Base-by-base conservation (phyloP, 495 filamentous ascomycete species). In the Tirmania nivea region DNA sequence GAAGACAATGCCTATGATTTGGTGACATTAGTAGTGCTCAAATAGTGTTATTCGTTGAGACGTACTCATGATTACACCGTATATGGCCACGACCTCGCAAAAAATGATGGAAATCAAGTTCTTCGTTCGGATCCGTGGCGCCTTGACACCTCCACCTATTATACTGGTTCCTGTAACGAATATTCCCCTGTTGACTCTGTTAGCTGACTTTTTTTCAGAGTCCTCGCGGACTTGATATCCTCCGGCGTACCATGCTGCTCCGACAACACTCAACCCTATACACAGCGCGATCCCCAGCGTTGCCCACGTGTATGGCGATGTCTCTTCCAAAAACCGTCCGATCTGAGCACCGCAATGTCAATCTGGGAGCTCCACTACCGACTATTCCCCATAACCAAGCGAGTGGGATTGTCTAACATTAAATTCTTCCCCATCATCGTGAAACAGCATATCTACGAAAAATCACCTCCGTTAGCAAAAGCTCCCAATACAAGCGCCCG, bases 61-160 rank as follows among this genome's bases (percentile, higher is more conserved):
- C 49, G 19, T 48, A 56, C 89, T 80, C 85, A 96, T 96, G 70
- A 99, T 99, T 62, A 99, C 87, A 62, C 92, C 92, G 74, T 99
- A 99, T 67, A 99, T 99, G 63, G 92, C 92, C 57, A 99, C 92
- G 59, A 96, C 92, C 70, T 99, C 92, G 71, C 92, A 99, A 75
- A 99, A 99, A 71, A 99, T 95, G 71, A 99, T 96, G 60, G 92
- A 96, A 65, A 99, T 94, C 56, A 99, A 68, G 70, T 96, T 99
- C 78, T 99, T 99, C 52, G 92, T 99, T 60, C 89, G 83, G 66
- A 99, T 96, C 59, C 90, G 78, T 17, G 90, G 90, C 31, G 92
- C 90, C 61, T 81, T 83, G 66, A 99, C 90, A 69, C 90, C 90
- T 56, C 83, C 90, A 56, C 92, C 92, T 57, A 99, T 74, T 65